Percentiles rank a stretch among this genome's conserved stretches.
These are phyloP conservation scores for Sicyos baderoa DNA, from an alignment of 306 rosid genomes.

Conservation along the genomic window DNA sequence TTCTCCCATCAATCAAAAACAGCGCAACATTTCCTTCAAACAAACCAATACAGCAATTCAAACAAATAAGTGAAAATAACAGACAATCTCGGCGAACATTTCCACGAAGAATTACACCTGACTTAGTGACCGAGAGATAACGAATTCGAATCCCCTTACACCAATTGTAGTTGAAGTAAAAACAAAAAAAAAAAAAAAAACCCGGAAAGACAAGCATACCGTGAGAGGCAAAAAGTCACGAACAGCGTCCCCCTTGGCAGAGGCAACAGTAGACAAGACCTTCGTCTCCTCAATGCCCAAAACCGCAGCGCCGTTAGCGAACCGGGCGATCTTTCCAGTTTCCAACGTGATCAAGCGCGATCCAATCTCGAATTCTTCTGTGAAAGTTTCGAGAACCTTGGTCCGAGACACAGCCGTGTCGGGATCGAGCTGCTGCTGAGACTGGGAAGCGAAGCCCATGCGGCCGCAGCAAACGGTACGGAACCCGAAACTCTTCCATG, in stretches of 20 bases:
- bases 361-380: slow-evolving; percentile 78
- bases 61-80: neutral
- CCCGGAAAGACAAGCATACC: too few species aligned
- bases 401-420: slow-evolving; percentile 32
- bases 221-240: slow-evolving; percentile 91
- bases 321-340: slow-evolving; percentile 77
- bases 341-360: slow-evolving; percentile 53
- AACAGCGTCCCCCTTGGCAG: slow-evolving; percentile 50
- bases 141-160: too few species aligned
- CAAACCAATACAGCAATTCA: neutral
- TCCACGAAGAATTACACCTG: neutral
- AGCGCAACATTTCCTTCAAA: neutral
- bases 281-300: slow-evolving; percentile 58
- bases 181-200: too few species aligned
- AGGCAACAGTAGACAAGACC: slow-evolving; percentile 62
- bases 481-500: slow-evolving; percentile 39
- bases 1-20: neutral
- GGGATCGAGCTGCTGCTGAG: slow-evolving; percentile 30
- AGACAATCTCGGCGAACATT: neutral
- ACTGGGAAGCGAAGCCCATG: slow-evolving; percentile 43
- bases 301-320: slow-evolving; percentile 81
- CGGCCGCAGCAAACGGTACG: slow-evolving; percentile 57
- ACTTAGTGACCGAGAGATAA: too few species aligned
- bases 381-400: slow-evolving; percentile 51
- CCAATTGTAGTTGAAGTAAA: too few species aligned